Conservation (phyloP, 2,329 filamentous ascomycete genomes). For the Cladobotryum protrusum region DNA sequence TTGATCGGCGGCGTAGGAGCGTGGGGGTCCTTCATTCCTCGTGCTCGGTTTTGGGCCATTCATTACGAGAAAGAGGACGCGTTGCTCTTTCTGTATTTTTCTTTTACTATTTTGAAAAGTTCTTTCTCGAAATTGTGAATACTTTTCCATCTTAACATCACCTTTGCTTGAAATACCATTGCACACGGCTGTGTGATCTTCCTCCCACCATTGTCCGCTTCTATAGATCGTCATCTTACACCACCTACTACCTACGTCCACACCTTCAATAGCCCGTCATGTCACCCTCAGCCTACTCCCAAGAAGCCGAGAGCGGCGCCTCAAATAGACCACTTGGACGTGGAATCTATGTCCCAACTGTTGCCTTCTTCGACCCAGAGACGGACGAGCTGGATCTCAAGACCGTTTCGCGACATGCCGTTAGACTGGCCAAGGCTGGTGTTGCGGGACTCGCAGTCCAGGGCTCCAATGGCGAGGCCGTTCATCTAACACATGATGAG, state of each 20-base stretch:
- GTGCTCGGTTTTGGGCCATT: neutral
- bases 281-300: slow-evolving; percentile 9
- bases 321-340: slow-evolving; percentile 29
- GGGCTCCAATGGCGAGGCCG: slow-evolving; percentile 77
- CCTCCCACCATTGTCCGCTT: no score
- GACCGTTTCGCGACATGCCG: slow-evolving; percentile 54
- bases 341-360: slow-evolving; percentile 66
- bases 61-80: neutral
- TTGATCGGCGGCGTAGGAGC: neutral
- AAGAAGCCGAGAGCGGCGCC: slow-evolving; percentile 14
- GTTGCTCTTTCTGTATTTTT: neutral
- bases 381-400: slow-evolving; percentile 61
- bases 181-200: no score
- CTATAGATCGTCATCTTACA: neutral
- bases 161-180: no score
- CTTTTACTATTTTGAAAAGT: neutral
- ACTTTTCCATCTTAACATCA: neutral
- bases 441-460: slow-evolving; percentile 70
- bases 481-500: slow-evolving; percentile 67
- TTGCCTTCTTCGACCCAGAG: slow-evolving; percentile 63
- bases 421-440: slow-evolving; percentile 67
- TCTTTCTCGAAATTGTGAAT: neutral
- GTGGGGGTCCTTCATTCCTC: neutral
- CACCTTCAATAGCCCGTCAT: no score
- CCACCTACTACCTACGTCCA: no score